Evolutionary conservation across 441 rosid species (phyloP), one percentile per base, ranked within the genome.

Genomic region (Aquilaria agallochum): DNA sequence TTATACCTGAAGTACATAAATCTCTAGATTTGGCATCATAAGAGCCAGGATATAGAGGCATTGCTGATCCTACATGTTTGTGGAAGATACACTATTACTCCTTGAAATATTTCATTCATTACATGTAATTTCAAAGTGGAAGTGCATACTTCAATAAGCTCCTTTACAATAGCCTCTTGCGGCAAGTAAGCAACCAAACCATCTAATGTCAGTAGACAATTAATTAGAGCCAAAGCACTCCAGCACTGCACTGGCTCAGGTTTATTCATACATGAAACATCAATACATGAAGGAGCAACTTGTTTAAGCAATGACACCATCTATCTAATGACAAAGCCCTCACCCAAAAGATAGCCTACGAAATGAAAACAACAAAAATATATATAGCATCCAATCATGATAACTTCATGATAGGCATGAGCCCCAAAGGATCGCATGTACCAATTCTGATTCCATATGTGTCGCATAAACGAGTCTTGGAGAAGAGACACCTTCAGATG

Each of bases 401-500:
- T 64, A 65, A 60, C 67, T 68, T 66, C 31, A 64, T 32, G 58
- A 50, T 71, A 60, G 62, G 72, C 33, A 60, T 49, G 33, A 69
- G 48, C 56, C 71, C 58, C 55, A 58, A 57, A 68, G 76, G 80
- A 73, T 58, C 48, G 62, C 63, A 81, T 65, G 73, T 90, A 93
- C 98, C 98, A 77, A 85, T 88, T 90, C 98, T 87, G 78, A 72
- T 76, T 83, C 98, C 98, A 93, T 60, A 85, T 75, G 67, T 83
- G 92, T 81, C 87, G 85, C 75, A 90, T 84, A 78, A 93, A 93
- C 58, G 97, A 88, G 61, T 85, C 96, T 88, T 93, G 98, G 71
- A 93, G 98, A 63, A 93, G 89, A 58, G 88, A 85, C 50, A 93
- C 91, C 76, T 93, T 93, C 76, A 93, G 68, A 81, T 85, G 98